Evolutionary conservation across 345 rosid species (phyloP), one percentile per base, ranked within the genome.

Genomic region (Bruguiera sexangula): DNA sequence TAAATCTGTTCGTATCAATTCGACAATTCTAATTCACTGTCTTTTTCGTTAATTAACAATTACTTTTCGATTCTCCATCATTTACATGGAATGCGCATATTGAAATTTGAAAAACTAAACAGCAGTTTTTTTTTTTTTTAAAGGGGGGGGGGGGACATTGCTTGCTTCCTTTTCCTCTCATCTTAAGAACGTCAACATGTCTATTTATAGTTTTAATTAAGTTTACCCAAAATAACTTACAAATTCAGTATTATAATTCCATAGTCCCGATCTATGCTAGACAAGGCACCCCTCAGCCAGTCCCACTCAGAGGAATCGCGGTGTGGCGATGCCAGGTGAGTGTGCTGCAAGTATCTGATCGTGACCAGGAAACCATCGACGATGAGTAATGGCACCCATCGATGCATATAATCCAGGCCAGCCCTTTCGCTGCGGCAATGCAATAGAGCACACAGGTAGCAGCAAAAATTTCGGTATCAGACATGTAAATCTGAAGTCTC

Each of bases 281-380:
- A 53, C 55, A 74, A 31, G 16, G 77, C 77, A 9, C 73, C 77
- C 32, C 63, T 58, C 6, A 74, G 55, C 77, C 68, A 54, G 11
- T 74, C 77, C 77, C 68, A 74, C 21, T 68, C 69, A 1, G 72
- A 36, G 5, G 77, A 60, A 26, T 61, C 67, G 32, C 52, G 67
- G 30, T 73, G 77, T 2, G 67, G 77, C 29, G 67, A 27, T 8
- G 71, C 31, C 3, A 62, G 67, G 24, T 73, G 72, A 7, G 72
- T 66, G 77, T 73, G 77, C 24, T 73, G 72, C 62, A 73, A 61
- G 39, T 43, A 59, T 4, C 68, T 55, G 56, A 72, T 62, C 0
- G 46, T 6, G 4, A 72, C 65, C 9, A 72, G 56, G 48, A 65
- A 64, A 15, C 54, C 75, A 65, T 72, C 56, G 6, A 65, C 65